Conservation (phyloP, 2,329 filamentous ascomycete genomes). For the Arachnomyces sp. region DNA sequence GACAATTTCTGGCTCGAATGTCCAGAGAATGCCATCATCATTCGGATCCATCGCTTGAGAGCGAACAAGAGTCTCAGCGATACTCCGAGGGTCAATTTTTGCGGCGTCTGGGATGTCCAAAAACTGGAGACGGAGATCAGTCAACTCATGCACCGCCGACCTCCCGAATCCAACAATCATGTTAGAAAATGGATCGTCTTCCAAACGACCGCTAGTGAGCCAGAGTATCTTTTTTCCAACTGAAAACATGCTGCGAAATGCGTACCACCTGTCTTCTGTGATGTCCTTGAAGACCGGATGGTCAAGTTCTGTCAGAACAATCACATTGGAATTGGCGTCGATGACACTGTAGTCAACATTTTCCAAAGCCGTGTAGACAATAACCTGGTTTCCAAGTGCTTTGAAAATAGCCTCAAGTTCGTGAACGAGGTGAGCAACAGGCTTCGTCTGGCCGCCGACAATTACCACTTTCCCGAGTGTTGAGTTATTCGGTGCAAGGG, state of each 20-base stretch:
- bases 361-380: too few species aligned
- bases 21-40: conserved; percentile 7
- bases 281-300: conserved; percentile 17
- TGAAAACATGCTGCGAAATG: conserved; percentile 14
- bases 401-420: too few species aligned
- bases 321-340: conserved; percentile 12
- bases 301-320: conserved; percentile 21
- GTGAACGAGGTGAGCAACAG: too few species aligned
- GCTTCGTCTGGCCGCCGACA: too few species aligned
- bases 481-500: too few species aligned
- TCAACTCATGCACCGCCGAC: conserved; percentile 10
- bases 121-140: conserved; percentile 14
- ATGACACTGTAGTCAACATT: too few species aligned
- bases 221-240: conserved; percentile 15
- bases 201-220: conserved; percentile 16
- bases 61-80: conserved; percentile 14
- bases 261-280: conserved; percentile 7
- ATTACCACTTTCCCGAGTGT: too few species aligned
- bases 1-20: conserved; percentile 8
- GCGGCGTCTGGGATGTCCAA: conserved; percentile 14
- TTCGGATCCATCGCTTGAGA: conserved; percentile 4
- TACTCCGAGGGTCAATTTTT: conserved; percentile 3
- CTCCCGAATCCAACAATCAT: conserved; percentile 19
- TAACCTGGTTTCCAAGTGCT: too few species aligned
- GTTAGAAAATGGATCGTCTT: conserved; percentile 16